Evolutionary conservation across 2,329 filamentous ascomycete genomes (phyloP).

Genomic region (Chaetomiaceae sp.): DNA sequence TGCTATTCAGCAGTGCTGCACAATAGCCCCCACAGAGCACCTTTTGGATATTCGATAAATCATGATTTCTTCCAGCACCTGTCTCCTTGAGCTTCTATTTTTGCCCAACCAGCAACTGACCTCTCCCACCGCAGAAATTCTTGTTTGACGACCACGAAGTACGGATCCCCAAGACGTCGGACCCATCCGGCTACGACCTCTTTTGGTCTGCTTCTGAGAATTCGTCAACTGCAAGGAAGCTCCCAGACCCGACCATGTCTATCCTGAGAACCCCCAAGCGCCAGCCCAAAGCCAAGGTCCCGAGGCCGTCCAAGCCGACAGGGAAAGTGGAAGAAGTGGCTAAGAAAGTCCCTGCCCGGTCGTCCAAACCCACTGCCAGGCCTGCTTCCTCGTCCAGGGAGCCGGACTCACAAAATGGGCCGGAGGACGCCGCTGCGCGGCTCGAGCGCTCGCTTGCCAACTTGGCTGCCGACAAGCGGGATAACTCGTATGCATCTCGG

Average conservation of each 20-base stretch:
- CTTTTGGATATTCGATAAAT: too few relatives aligned
- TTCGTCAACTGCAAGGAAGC: slow-evolving; percentile 41
- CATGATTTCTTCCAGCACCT: too few relatives aligned
- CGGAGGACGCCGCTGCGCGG: slow-evolving; percentile 36
- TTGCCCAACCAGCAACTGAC: slow-evolving; percentile 2
- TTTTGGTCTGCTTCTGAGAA: slow-evolving; percentile 51
- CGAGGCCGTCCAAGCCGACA: slow-evolving; percentile 29
- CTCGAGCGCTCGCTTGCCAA: slow-evolving; percentile 43
- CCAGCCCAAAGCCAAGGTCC: slow-evolving; percentile 28
- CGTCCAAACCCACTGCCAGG: slow-evolving; percentile 4
- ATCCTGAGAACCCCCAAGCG: slow-evolving; percentile 42
- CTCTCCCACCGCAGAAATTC: slow-evolving; percentile 41
- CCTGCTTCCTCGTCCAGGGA: slow-evolving; percentile 12
- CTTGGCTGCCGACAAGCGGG: slow-evolving; percentile 41
- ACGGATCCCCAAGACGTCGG: slow-evolving; percentile 34
- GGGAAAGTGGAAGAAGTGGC: slow-evolving; percentile 12
- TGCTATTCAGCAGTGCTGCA: slow-evolving; percentile 8
- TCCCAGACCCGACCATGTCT: slow-evolving; percentile 47
- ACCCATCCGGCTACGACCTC: slow-evolving; percentile 50
- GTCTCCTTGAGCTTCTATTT: too few relatives aligned
- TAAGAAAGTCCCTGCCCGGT: slow-evolving; percentile 15
- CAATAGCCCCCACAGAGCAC: slow-evolving; percentile 10
- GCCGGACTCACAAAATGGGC: slow-evolving; percentile 10
- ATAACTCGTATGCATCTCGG: slow-evolving; percentile 38
- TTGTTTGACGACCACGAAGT: slow-evolving; percentile 42